Evolutionary conservation across 1,284 basidiomycete species (phyloP), one percentile per base, ranked within the genome.

Genomic region (Naganishia cerealis): DNA sequence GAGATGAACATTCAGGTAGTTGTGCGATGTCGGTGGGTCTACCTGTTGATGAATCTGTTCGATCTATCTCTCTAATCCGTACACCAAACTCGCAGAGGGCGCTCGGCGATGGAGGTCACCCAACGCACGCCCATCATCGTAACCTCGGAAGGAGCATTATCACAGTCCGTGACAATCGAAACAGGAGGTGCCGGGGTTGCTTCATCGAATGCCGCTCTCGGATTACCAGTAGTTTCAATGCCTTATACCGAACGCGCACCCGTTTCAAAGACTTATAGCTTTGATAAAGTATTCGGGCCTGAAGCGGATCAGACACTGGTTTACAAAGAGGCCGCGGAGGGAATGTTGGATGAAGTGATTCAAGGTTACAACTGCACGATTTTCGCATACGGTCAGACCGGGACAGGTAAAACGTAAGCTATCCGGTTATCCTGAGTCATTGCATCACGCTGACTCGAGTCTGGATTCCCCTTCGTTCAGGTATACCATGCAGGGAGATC

Each of bases 381-480:
- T 42, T 99, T 99, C 82, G 95, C 95, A 2, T 99, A 99, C 77
- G 96, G 96, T 3, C 96, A 99, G 80, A 99, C 96, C 0, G 96
- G 96, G 6, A 98, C 96, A 0, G 96, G 96, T 18, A 99, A 99
- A 83, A 99, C 96, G 89, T 96, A 76, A 76, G 90, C 83, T n/a
- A 13, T 2, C n/a, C 9, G 7, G 7, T 3, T 12, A 24, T 36
- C 24, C 53, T 3, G n/a, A 26, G 18, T 5, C 42, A 6, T 4
- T 9, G 8, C 18, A 15, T 36, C 15, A 26, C 8, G 13, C 26
- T 56, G 46, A 24, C 18, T 40, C 16, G 61, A 57, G 26, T 40
- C 33, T 2, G 21, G 10, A 5, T 24, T n/a, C 8, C 6, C 16
- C 33, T 33, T 1, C 39, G 26, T 18, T 1, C 15, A 95, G 92